Base-by-base conservation (phyloP, 495 filamentous ascomycete genomes). In the Hypoxylon fuscum region DNA sequence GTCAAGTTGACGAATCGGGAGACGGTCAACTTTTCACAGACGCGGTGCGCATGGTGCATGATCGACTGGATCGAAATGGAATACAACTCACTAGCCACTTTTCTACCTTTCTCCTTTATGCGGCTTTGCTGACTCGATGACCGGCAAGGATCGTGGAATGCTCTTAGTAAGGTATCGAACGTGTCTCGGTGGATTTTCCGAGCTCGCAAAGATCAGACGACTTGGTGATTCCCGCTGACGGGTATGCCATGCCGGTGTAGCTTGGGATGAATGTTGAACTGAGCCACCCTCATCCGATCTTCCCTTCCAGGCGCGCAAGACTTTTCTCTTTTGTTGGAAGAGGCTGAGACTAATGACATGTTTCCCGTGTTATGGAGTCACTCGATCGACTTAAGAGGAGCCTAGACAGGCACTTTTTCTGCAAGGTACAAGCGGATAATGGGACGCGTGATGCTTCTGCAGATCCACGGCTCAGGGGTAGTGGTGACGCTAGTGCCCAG, bases 81-180 rank as follows among this genome's bases (percentile, higher is more conserved):
- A 64, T 29, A 40, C 17, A 48, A 43, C 49, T 64, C 37, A 53
- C 40, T 53, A 43, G 49, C 25, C 29, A 47, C 54, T 27, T 49
- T 55, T 56, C 62, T 43, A 47, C 54, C 21, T 49, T 55, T 56
- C 62, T 43, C 62, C 62, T 66, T 66, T 61, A 66, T 66, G 62
- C 62, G 55, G 56, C 45, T 51, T 35, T 11, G 12, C 32, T 40
- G 37, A 14, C 37, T 65, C 10, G 55, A 55, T 48, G 18, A 11
- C 45, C 15, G 15, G 40, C 27, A 47, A 46, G 57, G 45, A 51
- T 56, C 34, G 18, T 62, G 44, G 44, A 49, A 56, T 50, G 29
- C 23, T 55, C 14, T 53, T 17, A 22, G 41, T 41, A 58, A 12
- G 22, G 20, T 41, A 40, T 55, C 45, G 45, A 55, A 52, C 34